Base-by-base conservation (phyloP, 495 filamentous ascomycete species). In the Parathielavia appendiculata region DNA sequence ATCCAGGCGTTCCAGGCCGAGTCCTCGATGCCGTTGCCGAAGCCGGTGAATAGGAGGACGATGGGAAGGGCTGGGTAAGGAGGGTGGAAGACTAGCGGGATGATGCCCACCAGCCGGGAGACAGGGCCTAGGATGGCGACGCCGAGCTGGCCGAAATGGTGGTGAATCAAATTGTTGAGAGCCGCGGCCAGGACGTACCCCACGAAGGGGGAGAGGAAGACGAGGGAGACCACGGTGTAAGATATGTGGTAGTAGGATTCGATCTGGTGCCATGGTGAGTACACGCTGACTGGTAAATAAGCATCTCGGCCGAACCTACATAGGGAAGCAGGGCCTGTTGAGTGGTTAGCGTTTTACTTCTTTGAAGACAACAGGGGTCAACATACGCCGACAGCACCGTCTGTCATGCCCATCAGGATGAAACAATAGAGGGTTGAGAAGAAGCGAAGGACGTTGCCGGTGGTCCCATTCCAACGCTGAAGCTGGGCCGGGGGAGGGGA, bases 1-100 rank as follows among this genome's bases (percentile, higher is more conserved):
- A 88, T 82, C 76, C 89, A 95, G 1, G 90, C 86, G 65, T 95
- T 95, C 75, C 86, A 91, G 26, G 85, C 80, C 0, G 86, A 84
- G 50, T 93, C 80, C 50, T 83, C 82, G 51, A 88, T 71, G 8
- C 88, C 89, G 57, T 84, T 80, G 4, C 89, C 90, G 48, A 88
- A 83, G 0, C 91, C 91, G 4, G 83, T 72, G 32, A 92, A 65
- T 59, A 88, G 78, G 67, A 89, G 88, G 7, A 83, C 78, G n/a
- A 84, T 67, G 34, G 89, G 86, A 8, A 95, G 77, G 5, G 84
- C 86, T 0, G 87, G 81, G 64, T 87, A 95, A 0, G 91, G 89
- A 1, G 89, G 89, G 63, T 87, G 81, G 65, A 78, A 81, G 23
- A 84, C 81, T 19, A 91, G 81, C 20, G 90, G 75, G 20, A 86